phyloP scores from a whole-genome alignment of 371 early-diverging fungal genomes.

The Paraphysoderma sedebokerense region DNA sequence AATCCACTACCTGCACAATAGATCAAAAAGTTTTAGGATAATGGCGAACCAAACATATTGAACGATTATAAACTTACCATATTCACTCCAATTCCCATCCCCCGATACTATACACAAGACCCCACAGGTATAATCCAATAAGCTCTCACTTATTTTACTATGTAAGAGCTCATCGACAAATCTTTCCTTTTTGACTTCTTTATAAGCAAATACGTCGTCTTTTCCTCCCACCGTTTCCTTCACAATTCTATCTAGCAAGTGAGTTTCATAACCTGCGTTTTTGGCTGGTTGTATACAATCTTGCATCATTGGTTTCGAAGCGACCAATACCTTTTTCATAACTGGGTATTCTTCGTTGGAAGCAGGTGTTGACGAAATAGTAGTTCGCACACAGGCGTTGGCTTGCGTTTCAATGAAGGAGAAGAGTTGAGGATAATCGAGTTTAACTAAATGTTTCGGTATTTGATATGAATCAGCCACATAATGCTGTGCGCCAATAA shows the following conservation, averaged over 20 bases:
- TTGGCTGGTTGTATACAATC: not conserved
- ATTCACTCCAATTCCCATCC: not conserved
- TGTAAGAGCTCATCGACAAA: slow-evolving; percentile 1
- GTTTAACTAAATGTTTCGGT: too few relatives aligned
- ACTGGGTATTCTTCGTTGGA: not conserved
- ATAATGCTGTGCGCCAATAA: slow-evolving; percentile 1
- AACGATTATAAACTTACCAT: too few relatives aligned
- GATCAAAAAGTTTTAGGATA: too few relatives aligned
- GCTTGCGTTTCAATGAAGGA: too few relatives aligned
- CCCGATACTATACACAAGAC: not conserved
- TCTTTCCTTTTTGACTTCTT: not conserved
- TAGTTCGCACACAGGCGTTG: too few relatives aligned
- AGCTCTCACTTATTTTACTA: not conserved
- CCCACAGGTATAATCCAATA: not conserved
- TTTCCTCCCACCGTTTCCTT: not conserved
- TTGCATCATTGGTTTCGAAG: not conserved
- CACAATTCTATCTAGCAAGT: not conserved
- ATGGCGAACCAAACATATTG: too few relatives aligned
- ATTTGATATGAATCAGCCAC: too few relatives aligned
- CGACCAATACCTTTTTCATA: not conserved
- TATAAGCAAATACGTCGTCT: not conserved
- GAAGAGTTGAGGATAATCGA: too few relatives aligned
- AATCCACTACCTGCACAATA: too few relatives aligned
- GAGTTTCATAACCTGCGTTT: not conserved
- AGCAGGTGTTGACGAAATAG: not conserved